These are phyloP conservation scores for Lasiodiplodia sp. DNA, from an alignment of 2,329 filamentous ascomycete species.

Conservation along the genomic window DNA sequence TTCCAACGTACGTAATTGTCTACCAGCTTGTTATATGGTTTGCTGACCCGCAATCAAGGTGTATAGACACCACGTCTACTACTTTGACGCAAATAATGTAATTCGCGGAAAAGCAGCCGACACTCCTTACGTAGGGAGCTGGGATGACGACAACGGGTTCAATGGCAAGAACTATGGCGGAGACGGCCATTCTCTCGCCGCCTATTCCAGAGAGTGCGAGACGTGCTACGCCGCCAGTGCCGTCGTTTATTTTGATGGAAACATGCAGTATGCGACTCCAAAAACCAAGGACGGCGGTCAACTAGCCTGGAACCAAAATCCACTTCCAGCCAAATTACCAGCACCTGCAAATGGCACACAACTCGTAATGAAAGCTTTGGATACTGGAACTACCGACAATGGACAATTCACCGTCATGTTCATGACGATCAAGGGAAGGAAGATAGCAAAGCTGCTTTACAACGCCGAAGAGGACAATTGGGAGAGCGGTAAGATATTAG, in stretches of 20 bases:
- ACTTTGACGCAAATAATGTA: neutral
- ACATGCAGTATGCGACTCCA: neutral
- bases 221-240: neutral
- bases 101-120: neutral
- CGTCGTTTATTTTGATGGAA: neutral
- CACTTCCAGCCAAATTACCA: neutral
- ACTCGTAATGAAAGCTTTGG: neutral
- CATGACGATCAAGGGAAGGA: neutral
- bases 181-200: neutral
- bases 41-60: neutral
- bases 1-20: neutral
- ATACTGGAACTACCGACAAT: neutral
- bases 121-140: neutral
- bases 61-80: neutral
- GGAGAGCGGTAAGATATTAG: neutral
- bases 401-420: neutral
- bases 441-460: neutral
- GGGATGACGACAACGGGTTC: neutral
- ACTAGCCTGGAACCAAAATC: neutral
- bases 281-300: neutral
- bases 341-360: neutral
- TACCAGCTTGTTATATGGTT: accelerated
- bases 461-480: neutral
- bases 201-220: neutral
- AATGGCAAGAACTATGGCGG: neutral